Base-by-base conservation (phyloP, 2,329 filamentous ascomycete species). In the Clarireedia monteithiana region DNA sequence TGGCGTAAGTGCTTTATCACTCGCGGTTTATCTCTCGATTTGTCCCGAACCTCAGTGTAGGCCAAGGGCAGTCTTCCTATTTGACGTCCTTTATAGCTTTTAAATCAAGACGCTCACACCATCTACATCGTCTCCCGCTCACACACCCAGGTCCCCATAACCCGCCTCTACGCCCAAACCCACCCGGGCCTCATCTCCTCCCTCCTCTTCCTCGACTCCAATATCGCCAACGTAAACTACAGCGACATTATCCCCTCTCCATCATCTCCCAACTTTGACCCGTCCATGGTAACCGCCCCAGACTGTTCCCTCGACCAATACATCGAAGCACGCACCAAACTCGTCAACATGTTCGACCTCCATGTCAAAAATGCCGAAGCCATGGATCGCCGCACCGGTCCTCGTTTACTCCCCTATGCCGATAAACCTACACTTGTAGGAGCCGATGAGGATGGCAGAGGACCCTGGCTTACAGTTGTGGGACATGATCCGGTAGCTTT, bases 161-260 rank as follows among this genome's bases (percentile, higher is more conserved):
- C 63, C 5, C 65, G 68, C n/a, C 57, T 68, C 54, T 71, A 69
- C 52, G 58, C 64, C 10, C 61, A 68, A 23, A 59, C 59, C 38
- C 63, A 67, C 34, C 64, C 67, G 12, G 60, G 50, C 0, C 58
- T 62, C 17, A 62, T 66, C 12, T 58, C 64, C 17, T 67, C 66
- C 4, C 60, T 69, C 12, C 56, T 71, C 2, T 61, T 69, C 48
- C 63, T 71, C 4, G 68, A 71, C 40, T 70, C 68, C 0, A 70
- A 69, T 30, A 68, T 69, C 2, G 61, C 62, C 10, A 69, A 69
- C 38, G 60, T 56, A n/a, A 63, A 69, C 40, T 69, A 67, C 39
- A 64, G 54, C 2, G 58, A 57, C n/a, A 65, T 68, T 26, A 34
- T 59, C 54, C 67, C 67, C 0, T 64, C 68, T 48, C 67, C 68